Evolutionary conservation across 2,329 filamentous ascomycete genomes (phyloP).

Genomic region (Zasmidium citrigriseum): DNA sequence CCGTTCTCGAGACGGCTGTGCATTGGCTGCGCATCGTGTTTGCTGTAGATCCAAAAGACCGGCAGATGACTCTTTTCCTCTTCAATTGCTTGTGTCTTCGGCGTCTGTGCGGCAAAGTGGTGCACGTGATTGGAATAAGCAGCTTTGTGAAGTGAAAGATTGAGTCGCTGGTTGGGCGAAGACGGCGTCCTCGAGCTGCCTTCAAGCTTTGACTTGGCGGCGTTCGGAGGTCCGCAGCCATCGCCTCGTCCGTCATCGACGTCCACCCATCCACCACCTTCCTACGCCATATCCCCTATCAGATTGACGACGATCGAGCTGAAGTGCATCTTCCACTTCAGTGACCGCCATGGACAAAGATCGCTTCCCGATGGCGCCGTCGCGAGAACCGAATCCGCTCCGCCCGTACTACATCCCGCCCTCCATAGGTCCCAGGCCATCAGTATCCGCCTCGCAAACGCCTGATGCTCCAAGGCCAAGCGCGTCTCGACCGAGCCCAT

Average conservation of each 20-base stretch:
- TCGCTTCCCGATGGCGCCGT: constrained; percentile 43
- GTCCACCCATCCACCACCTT: neutral
- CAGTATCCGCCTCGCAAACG: constrained; percentile 16
- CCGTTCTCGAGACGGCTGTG: constrained; percentile 4
- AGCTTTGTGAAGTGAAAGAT: neutral
- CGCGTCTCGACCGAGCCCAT: constrained; percentile 26
- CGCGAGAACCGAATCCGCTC: constrained; percentile 61
- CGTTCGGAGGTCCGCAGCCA: neutral
- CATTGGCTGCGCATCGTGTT: constrained; percentile 4
- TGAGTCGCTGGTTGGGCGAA: neutral
- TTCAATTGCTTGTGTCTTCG: neutral
- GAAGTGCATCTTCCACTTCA: neutral
- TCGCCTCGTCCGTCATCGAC: neutral
- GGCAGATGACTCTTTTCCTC: neutral
- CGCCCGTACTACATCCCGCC: constrained; percentile 73
- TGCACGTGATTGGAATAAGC: neutral
- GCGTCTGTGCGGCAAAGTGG: neutral
- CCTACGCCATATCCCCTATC: neutral
- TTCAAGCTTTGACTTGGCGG: neutral
- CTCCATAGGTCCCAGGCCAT: constrained; percentile 56
- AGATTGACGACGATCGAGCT: neutral
- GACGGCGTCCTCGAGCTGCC: neutral
- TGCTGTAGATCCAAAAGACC: neutral
- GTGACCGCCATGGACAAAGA: constrained; percentile 18
- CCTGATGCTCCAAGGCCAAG: constrained; percentile 6